Conservation (phyloP, 441 rosid species). For the Hura crepitans region DNA sequence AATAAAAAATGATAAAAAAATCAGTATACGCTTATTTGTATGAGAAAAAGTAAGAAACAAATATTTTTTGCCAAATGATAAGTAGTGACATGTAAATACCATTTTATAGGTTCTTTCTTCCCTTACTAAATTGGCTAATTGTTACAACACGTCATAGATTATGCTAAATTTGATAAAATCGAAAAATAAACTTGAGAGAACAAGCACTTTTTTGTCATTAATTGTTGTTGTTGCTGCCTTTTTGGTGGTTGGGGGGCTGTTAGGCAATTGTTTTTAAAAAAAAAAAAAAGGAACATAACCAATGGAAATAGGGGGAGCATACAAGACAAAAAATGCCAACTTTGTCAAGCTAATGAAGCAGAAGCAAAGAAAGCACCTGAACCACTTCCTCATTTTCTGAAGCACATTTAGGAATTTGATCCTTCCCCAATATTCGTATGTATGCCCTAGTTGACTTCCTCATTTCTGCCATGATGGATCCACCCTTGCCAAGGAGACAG, state of each 20-base stretch:
- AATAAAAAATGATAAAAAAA: no score
- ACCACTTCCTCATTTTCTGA: slow-evolving; percentile 72
- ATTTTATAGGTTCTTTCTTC: background rate
- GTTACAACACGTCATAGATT: no score
- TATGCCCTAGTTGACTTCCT: slow-evolving; percentile 65
- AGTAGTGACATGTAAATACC: background rate
- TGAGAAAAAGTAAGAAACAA: background rate
- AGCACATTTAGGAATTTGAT: slow-evolving; percentile 69
- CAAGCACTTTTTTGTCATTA: no score
- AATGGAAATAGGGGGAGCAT: background rate
- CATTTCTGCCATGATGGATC: slow-evolving; percentile 68
- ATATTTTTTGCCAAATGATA: background rate
- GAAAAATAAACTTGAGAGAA: no score
- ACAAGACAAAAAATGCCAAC: slow-evolving; percentile 6
- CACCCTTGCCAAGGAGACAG: slow-evolving; percentile 80
- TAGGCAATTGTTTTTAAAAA: no score
- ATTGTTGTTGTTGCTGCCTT: no score
- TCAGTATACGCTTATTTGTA: no score
- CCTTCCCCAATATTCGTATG: slow-evolving; percentile 69
- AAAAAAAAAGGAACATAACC: no score
- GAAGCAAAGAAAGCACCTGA: slow-evolving; percentile 41
- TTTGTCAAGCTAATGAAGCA: slow-evolving; percentile 12
- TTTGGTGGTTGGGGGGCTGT: no score
- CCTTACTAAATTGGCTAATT: background rate
- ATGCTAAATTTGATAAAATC: no score